phyloP scores from a whole-genome alignment of 176 grass and related monocot genomes.

The Ensete ventricosum region DNA sequence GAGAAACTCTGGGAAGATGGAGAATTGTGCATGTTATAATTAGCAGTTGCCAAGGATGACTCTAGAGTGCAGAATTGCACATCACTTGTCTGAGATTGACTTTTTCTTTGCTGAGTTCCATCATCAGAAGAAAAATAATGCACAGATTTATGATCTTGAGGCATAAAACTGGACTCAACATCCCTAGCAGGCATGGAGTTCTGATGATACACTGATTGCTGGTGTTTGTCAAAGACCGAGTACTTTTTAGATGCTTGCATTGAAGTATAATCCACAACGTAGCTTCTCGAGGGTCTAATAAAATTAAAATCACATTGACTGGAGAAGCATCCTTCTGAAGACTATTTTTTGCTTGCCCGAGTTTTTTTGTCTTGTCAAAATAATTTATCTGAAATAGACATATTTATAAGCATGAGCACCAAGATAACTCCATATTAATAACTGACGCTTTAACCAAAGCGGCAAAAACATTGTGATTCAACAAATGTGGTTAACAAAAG shows the following conservation, averaged over 20 bases:
- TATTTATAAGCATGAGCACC: background rate
- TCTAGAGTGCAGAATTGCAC: constrained; percentile 56
- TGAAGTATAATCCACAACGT: background rate
- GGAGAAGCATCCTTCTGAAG: background rate
- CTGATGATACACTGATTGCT: background rate
- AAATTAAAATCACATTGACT: background rate
- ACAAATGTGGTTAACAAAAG: background rate
- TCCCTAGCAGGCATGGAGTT: constrained; percentile 3
- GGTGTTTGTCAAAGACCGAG: background rate
- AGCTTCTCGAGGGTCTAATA: background rate
- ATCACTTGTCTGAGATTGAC: constrained; percentile 14
- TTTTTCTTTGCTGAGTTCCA: constrained; percentile 15
- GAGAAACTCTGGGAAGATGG: constrained; percentile 45
- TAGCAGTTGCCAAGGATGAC: constrained; percentile 39
- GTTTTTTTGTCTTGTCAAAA: background rate
- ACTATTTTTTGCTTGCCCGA: background rate
- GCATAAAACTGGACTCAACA: constrained; percentile 8
- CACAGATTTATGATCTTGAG: constrained; percentile 11
- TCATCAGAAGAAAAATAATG: constrained; percentile 30
- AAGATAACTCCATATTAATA: no score
- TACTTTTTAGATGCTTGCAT: constrained; percentile 16
- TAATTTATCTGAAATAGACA: constrained; percentile 1
- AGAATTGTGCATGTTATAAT: constrained; percentile 46
- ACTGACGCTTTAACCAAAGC: no score
- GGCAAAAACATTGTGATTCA: background rate